Percentiles rank a stretch among this genome's conserved stretches.
Evolutionary conservation across 768 basidiomycete genomes (phyloP).

Genomic region (Lactarius hengduanensis): DNA sequence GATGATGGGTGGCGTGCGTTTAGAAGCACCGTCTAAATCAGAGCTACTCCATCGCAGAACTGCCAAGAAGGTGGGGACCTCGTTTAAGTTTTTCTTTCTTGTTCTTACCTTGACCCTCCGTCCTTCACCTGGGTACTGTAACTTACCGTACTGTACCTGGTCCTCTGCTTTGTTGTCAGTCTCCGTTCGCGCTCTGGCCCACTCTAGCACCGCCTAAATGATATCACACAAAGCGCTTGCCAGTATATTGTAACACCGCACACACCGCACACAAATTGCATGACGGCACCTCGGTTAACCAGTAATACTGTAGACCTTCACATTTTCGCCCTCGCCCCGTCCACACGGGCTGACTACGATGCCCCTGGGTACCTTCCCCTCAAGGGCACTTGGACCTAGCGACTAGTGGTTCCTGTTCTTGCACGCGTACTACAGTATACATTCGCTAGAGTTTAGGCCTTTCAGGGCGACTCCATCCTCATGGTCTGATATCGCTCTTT

Average conservation of each 20-base stretch:
- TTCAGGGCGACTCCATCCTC: neutral
- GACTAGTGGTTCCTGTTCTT: neutral
- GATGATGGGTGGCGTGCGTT: too few species aligned
- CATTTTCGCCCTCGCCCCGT: neutral
- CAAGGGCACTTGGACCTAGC: neutral
- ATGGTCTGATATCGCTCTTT: neutral
- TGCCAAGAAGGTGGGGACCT: too few species aligned
- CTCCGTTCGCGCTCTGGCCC: neutral
- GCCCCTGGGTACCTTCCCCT: neutral
- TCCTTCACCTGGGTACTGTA: neutral
- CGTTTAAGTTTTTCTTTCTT: neutral
- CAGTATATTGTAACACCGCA: neutral
- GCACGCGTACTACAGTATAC: neutral
- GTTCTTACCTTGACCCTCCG: neutral
- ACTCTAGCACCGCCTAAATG: neutral
- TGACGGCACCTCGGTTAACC: neutral
- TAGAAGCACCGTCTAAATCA: too few species aligned
- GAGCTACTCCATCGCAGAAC: too few species aligned
- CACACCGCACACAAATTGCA: neutral
- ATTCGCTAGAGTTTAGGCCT: neutral
- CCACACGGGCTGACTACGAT: neutral
- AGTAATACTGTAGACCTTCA: neutral
- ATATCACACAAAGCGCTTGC: neutral
- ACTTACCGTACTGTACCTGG: too few species aligned
- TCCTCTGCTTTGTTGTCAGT: neutral